Base-by-base conservation (phyloP, 306 rosid species). In the Quercus suber region DNA sequence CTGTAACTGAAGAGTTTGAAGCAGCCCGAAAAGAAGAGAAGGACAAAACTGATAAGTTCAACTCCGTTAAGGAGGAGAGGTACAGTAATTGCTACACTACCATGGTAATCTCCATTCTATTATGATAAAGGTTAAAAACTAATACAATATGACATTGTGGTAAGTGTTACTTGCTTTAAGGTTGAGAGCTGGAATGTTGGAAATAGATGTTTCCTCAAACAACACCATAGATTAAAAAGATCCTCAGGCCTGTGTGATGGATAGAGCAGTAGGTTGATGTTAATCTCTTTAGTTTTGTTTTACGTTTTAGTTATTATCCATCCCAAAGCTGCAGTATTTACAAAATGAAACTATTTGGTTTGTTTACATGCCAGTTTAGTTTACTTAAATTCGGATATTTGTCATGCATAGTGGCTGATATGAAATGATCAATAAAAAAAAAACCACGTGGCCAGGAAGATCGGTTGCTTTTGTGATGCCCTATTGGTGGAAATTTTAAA, bases 1-100 rank as follows among this genome's bases (percentile, higher is more conserved):
- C 82, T 81, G 84, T 90, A 69, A 83, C 80, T 71, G 97, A 91
- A 83, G 98, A 96, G 89, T 93, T 90, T 83, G 98, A 96, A 84
- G 89, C 86, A 68, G 96, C 93, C 52, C 91, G 99, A 84, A 96
- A 89, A 79, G 98, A 88, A 82, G 96, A 91, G 83, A 90, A 90
- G 81, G 92, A 93, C 53, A 91, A 82, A 73, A 84, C 99, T 28
- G 93, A 91, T 55, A 81, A 82, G 75, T 96, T 93, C 80, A 90
- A 89, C 80, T 80, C 89, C 1, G 89, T 96, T 49, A 96, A 93
- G 91, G 91, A 91, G 85, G 87, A 65, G 82, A 93, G 99, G 99
- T 93, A 82, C 18, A 52, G 28, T 71, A 69, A 75, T 78, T 74
- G 69, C 31, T 69, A 52, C 63, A 28, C 49, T 80, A 71, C 78